Evolutionary conservation across 305 asterid genomes (phyloP).

Genomic region (Solanum aculeatissimum): DNA sequence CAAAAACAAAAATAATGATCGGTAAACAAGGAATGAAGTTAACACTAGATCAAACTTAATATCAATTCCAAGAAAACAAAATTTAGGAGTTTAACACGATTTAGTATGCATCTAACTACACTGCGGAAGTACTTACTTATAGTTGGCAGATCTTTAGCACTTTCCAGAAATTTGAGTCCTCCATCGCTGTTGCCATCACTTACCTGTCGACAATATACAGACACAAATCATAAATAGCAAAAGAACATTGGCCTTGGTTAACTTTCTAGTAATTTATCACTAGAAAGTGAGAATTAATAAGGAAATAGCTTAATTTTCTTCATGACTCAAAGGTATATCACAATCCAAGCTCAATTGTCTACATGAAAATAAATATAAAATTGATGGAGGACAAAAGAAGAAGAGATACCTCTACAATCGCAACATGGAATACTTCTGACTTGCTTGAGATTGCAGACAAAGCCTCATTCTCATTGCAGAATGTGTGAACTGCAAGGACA

Average conservation of each 20-base stretch:
- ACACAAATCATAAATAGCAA: background rate
- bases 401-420: conserved; percentile 34
- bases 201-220: conserved; percentile 10
- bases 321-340: background rate
- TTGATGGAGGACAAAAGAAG: background rate
- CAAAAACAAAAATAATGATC: background rate
- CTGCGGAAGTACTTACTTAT: conserved; percentile 21
- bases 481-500: conserved; percentile 22
- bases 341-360: background rate
- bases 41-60: background rate
- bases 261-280: background rate
- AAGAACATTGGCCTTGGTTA: background rate
- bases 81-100: background rate
- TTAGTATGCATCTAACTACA: background rate
- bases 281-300: background rate
- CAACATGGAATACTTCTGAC: conserved; percentile 34
- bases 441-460: conserved; percentile 25
- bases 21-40: background rate
- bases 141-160: conserved; percentile 28
- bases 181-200: conserved; percentile 16
- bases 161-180: conserved; percentile 23
- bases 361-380: background rate
- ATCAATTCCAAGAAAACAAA: background rate
- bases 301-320: background rate
- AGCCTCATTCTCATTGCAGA: conserved; percentile 29